Evolutionary conservation across 129 eudicot genomes (phyloP).

Genomic region (Pseudognaphalium luteoalbum): DNA sequence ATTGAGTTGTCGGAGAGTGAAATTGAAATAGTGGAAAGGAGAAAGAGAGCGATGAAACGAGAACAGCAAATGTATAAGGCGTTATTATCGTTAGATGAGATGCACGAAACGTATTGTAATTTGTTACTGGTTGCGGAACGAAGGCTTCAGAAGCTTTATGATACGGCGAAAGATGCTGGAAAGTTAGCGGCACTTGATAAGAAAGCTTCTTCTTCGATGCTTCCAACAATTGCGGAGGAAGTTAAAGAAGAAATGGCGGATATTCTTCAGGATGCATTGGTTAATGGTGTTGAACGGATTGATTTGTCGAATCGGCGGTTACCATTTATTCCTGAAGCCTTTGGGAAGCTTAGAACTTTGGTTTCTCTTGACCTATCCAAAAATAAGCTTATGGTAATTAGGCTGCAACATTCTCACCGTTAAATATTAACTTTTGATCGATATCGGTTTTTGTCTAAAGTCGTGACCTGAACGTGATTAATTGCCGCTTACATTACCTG

Average conservation of each 20-base stretch:
- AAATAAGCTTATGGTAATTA: slow-evolving; percentile 66
- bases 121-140: slow-evolving; percentile 68
- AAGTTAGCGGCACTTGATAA: slow-evolving; percentile 26
- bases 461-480: too few relatives aligned
- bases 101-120: slow-evolving; percentile 68
- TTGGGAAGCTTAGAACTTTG: slow-evolving; percentile 62
- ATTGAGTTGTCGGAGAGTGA: slow-evolving; percentile 29
- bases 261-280: slow-evolving; percentile 58
- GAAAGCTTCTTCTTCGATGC: slow-evolving; percentile 34
- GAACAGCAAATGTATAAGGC: slow-evolving; percentile 60
- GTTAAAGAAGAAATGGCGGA: slow-evolving; percentile 72
- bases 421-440: not conserved
- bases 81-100: slow-evolving; percentile 65
- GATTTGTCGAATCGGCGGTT: slow-evolving; percentile 52
- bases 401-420: not conserved
- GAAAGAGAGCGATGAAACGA: slow-evolving; percentile 40
- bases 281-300: slow-evolving; percentile 52
- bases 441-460: not conserved
- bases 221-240: slow-evolving; percentile 45
- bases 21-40: slow-evolving; percentile 29
- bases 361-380: slow-evolving; percentile 67
- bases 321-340: slow-evolving; percentile 74
- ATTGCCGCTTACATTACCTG: too few relatives aligned
- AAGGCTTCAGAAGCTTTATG: slow-evolving; percentile 76
- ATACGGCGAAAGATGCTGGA: slow-evolving; percentile 55